phyloP scores from a whole-genome alignment of 148 eudicot species.

The Vaccinium macrocarpon region DNA sequence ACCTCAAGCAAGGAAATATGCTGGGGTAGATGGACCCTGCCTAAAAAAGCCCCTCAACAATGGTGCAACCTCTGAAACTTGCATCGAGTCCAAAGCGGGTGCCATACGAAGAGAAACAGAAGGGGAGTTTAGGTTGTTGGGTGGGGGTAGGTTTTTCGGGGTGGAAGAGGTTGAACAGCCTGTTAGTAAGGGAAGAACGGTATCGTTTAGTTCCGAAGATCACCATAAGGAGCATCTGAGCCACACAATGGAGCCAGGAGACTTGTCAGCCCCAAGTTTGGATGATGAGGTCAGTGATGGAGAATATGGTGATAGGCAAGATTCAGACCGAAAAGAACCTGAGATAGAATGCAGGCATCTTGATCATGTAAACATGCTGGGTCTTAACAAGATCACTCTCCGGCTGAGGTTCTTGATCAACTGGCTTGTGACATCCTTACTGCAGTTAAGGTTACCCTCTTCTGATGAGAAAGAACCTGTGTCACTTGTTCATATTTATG shows the following conservation, averaged over 20 bases:
- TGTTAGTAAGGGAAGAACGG: conserved; percentile 60
- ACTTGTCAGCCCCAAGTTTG: conserved; percentile 45
- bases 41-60: conserved; percentile 16
- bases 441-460: conserved; percentile 61
- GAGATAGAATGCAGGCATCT: conserved; percentile 82
- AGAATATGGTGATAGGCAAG: conserved; percentile 63
- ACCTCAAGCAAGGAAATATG: conserved; percentile 33
- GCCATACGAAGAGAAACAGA: conserved; percentile 92
- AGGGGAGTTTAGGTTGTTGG: conserved; percentile 86
- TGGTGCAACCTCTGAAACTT: conserved; percentile 44
- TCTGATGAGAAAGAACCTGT: conserved; percentile 37
- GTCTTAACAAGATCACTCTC: conserved; percentile 80
- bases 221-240: conserved; percentile 38
- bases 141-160: conserved; percentile 68
- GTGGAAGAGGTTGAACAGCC: conserved; percentile 60
- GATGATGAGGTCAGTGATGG: conserved; percentile 70
- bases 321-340: conserved; percentile 67
- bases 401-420: conserved; percentile 79
- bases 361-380: conserved; percentile 93
- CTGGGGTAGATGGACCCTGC: conserved; percentile 29
- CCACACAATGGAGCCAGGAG: conserved; percentile 55
- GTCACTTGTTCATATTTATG: conserved; percentile 81
- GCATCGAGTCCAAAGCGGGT: conserved; percentile 61
- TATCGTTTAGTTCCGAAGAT: conserved; percentile 76
- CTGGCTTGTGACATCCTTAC: conserved; percentile 88